Conservation (phyloP, 1,284 basidiomycete genomes). For the Fomitopsis betulina region DNA sequence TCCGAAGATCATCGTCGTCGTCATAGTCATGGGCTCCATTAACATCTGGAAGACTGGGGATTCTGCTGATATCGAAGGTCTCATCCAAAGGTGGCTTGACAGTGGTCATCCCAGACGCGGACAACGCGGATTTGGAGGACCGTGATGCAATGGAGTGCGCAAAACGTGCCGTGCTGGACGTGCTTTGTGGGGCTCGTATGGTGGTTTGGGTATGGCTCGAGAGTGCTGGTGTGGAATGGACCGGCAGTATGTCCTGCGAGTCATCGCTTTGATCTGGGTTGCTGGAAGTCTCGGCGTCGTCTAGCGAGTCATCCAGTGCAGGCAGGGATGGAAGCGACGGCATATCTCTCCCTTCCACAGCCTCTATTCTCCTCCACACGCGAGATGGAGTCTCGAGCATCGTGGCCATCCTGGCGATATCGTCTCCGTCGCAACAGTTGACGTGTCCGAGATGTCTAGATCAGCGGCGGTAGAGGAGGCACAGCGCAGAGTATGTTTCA, state of each 20-base stretch:
- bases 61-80: slow-evolving; percentile 58
- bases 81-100: slow-evolving; percentile 22
- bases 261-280: slow-evolving; percentile 21
- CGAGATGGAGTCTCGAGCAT: slow-evolving; percentile 72
- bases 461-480: not conserved
- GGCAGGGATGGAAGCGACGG: slow-evolving; percentile 75
- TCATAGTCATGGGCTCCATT: slow-evolving; percentile 22
- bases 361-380: slow-evolving; percentile 75
- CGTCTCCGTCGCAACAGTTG: not conserved
- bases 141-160: slow-evolving; percentile 56
- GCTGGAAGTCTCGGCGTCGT: slow-evolving; percentile 17
- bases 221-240: slow-evolving; percentile 61
- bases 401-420: slow-evolving; percentile 20
- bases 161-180: slow-evolving; percentile 66
- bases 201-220: slow-evolving; percentile 41
- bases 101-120: slow-evolving; percentile 11
- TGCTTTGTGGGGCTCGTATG: slow-evolving; percentile 48
- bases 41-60: slow-evolving; percentile 47
- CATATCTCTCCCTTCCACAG: slow-evolving; percentile 62
- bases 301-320: slow-evolving; percentile 51
- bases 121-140: slow-evolving; percentile 30
- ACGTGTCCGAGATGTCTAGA: not conserved
- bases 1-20: slow-evolving; percentile 34
- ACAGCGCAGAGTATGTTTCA: not conserved
- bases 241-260: slow-evolving; percentile 35